phyloP scores from a whole-genome alignment of 2,329 filamentous ascomycete species.

The Gnomoniopsis sp. region DNA sequence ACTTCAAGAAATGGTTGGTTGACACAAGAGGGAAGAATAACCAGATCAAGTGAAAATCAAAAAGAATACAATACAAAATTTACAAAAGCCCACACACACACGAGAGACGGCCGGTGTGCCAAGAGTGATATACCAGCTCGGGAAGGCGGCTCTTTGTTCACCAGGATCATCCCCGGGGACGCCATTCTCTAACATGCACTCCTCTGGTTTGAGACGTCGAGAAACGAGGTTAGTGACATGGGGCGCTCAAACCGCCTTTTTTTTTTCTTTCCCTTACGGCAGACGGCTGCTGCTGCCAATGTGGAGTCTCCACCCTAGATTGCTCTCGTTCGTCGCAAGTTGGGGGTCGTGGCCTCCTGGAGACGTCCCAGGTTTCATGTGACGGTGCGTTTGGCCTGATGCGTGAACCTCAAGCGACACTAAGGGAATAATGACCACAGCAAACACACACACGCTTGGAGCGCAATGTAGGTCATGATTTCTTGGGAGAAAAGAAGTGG shows the following conservation, averaged over 20 bases:
- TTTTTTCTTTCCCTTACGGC: no score
- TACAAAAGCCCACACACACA: neutral
- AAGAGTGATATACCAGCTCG: neutral
- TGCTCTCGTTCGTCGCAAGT: neutral
- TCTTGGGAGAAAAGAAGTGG: no score
- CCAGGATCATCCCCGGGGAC: neutral
- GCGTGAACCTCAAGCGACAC: neutral
- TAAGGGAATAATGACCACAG: no score
- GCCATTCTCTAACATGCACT: neutral
- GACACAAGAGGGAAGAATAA: no score
- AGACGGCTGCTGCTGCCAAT: neutral
- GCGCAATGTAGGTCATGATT: no score
- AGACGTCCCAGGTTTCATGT: slow-evolving; percentile 3
- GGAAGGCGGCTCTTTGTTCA: neutral
- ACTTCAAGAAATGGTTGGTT: neutral
- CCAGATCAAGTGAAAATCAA: neutral
- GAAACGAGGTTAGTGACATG: neutral
- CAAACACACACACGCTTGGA: no score
- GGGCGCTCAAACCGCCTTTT: neutral
- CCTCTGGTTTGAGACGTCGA: neutral
- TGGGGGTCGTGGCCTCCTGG: neutral
- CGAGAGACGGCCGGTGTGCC: neutral
- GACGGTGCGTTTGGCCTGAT: neutral
- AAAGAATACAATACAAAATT: neutral
- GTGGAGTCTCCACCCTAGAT: neutral